Base-by-base conservation (phyloP, 306 rosid species). In the Luffa acutangula region DNA sequence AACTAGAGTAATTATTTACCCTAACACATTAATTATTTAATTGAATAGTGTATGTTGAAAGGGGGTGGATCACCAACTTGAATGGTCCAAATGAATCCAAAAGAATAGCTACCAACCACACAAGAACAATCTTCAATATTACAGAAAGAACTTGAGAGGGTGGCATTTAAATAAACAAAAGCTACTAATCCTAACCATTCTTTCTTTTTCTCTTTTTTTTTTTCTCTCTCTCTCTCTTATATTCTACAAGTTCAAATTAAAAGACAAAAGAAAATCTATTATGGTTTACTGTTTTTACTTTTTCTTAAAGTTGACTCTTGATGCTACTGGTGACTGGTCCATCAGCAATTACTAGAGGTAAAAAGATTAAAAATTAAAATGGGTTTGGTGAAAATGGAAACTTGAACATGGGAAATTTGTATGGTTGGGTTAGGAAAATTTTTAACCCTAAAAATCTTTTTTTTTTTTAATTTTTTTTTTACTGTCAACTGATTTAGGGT, bases 61-160 rank as follows among this genome's bases (percentile, higher is more conserved):
- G 41, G 57, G 76, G 77, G 77, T 71, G 77, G 58, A 71, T 71
- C 12, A 46, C 56, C 77, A 48, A 71, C 58, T 71, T 71, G 41
- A 45, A 46, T 71, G 77, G 77, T 71, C 77, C 58, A 46, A 21
- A 43, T 21, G 41, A 71, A 71, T 21, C 41, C 76, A 72, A 25
- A 46, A 48, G 58, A 72, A 48, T 45, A 72, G 41, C 77, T 31
- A 46, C 59, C 77, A 48, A 72, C 57, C 77, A 72, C 76, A 70
- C 58, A 25, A 13, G 11, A 72, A 72, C 57, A 71, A 71, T 46
- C 76, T 71, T 71, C 76, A 46, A 25, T 21, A 25, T 72, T 33
- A 72, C 77, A 72, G 8, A n/a, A 43, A 25, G 7, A 41, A 69
- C 37, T 4, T 41, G 71, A 67, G 25, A 67, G 34, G 54, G 54